phyloP scores from a whole-genome alignment of 2,329 filamentous ascomycete species.

The Penicillium olsonii region DNA sequence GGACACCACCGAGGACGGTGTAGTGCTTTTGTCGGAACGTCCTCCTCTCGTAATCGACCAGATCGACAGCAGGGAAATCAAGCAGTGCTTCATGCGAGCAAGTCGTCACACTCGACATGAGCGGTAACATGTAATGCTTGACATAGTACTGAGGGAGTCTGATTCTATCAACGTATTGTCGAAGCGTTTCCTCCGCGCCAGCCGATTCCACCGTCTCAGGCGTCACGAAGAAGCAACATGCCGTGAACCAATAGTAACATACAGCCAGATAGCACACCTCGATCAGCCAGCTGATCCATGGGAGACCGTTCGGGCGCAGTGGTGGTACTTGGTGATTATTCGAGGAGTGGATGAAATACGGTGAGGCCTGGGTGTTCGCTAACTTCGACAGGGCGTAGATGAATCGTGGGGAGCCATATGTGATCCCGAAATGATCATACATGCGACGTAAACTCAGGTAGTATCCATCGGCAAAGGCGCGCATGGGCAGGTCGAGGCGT shows the following conservation, averaged over 20 bases:
- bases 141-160: conserved; percentile 51
- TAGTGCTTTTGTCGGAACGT: conserved; percentile 54
- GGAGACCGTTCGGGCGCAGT: conserved; percentile 32
- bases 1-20: conserved; percentile 53
- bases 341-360: conserved; percentile 57
- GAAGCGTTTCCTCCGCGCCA: conserved; percentile 46
- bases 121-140: conserved; percentile 55
- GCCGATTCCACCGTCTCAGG: conserved; percentile 30
- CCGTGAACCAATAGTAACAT: conserved; percentile 57
- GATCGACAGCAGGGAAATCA: conserved; percentile 55
- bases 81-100: conserved; percentile 56
- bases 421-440: conserved; percentile 57
- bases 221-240: conserved; percentile 53
- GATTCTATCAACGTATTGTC: conserved; percentile 54
- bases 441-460: conserved; percentile 58
- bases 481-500: conserved; percentile 53
- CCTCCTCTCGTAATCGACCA: conserved; percentile 53
- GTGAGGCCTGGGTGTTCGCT: conserved; percentile 8
- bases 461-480: conserved; percentile 54
- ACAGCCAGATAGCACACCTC: conserved; percentile 50
- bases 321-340: conserved; percentile 55
- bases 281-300: conserved; percentile 42
- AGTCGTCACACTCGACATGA: conserved; percentile 58
- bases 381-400: conserved; percentile 54
- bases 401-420: conserved; percentile 54